Percentiles rank a stretch among this genome's conserved stretches.
Evolutionary conservation across 163 green algal genomes (phyloP).

Genomic region (Trebouxiophyceae sp.): DNA sequence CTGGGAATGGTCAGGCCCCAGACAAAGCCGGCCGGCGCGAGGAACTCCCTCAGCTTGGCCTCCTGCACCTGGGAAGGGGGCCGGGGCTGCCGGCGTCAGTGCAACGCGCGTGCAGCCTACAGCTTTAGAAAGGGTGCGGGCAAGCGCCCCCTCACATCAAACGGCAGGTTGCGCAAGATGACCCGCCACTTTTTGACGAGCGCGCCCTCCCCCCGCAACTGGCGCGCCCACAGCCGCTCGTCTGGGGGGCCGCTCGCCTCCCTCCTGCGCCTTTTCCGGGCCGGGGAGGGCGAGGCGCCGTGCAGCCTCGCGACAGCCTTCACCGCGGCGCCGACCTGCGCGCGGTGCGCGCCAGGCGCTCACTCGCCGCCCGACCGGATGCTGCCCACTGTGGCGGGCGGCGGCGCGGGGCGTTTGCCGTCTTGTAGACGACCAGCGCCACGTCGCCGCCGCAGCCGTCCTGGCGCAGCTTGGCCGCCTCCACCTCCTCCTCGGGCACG

Average conservation of each 20-base stretch:
- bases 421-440: conserved; percentile 59
- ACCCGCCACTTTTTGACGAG: conserved; percentile 87
- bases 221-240: conserved; percentile 73
- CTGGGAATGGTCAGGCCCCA: conserved; percentile 82
- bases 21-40: conserved; percentile 62
- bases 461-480: conserved; percentile 42
- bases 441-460: conserved; percentile 72
- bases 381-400: not conserved
- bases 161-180: conserved; percentile 93
- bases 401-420: conserved; percentile 17
- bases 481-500: conserved; percentile 26
- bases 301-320: conserved; percentile 72
- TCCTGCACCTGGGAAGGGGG: conserved; percentile 64
- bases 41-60: conserved; percentile 38
- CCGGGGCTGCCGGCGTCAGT: too few species aligned
- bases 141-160: conserved; percentile 56
- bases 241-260: not conserved
- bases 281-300: not conserved
- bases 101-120: too few species aligned
- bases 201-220: conserved; percentile 75
- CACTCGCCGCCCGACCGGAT: not conserved
- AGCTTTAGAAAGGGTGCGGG: too few species aligned
- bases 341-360: not conserved
- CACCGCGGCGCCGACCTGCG: conserved; percentile 52
- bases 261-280: not conserved